A percentile compares a stretch with the other conserved stretches of the same genome.
These are phyloP conservation scores for Dendrocalamus sinicus DNA, from an alignment of 176 grass and related monocot species.

Conservation along the genomic window DNA sequence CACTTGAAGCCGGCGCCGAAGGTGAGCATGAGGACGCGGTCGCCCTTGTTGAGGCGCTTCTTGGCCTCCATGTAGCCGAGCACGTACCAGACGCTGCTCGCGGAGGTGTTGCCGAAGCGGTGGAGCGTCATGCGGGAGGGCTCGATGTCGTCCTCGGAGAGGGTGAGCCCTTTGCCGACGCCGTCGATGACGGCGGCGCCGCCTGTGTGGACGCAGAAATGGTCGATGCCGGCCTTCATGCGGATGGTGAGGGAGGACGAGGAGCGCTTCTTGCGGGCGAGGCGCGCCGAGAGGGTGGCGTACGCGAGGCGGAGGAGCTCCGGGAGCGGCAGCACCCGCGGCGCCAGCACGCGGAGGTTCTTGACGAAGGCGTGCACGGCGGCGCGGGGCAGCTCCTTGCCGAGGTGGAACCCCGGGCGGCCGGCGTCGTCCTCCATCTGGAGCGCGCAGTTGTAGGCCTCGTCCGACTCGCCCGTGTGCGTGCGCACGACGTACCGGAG, in stretches of 20 bases:
- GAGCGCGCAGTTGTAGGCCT: slow-evolving; percentile 79
- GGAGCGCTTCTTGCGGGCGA: slow-evolving; percentile 15
- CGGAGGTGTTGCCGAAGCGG: slow-evolving; percentile 93
- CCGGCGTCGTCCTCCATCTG: slow-evolving; percentile 85
- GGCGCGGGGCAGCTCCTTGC: slow-evolving; percentile 78
- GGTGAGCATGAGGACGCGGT: slow-evolving; percentile 87
- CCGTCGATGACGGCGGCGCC: slow-evolving; percentile 82
- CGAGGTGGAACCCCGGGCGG: slow-evolving; percentile 71
- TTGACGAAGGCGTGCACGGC: slow-evolving; percentile 73
- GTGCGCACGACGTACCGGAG: slow-evolving; percentile 77
- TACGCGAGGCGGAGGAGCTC: slow-evolving; percentile 60
- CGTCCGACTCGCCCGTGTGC: slow-evolving; percentile 78
- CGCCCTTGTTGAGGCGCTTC: slow-evolving; percentile 52
- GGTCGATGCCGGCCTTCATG: slow-evolving; percentile 69
- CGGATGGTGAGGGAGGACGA: slow-evolving; percentile 40
- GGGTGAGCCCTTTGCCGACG: slow-evolving; percentile 67
- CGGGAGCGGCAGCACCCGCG: slow-evolving; percentile 61
- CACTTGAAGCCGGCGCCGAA: slow-evolving; percentile 98
- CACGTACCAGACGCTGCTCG: slow-evolving; percentile 95
- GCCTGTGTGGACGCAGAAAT: slow-evolving; percentile 91
- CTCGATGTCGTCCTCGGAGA: slow-evolving; percentile 73
- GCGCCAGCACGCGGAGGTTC: slow-evolving; percentile 73
- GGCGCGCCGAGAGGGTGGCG: slow-evolving; percentile 31
- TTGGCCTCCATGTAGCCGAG: slow-evolving; percentile 90
- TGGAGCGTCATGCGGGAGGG: slow-evolving; percentile 88